Evolutionary conservation across 2,329 filamentous ascomycete species (phyloP), one percentile per base, ranked within the genome.

Genomic region (Botrytis tulipae): DNA sequence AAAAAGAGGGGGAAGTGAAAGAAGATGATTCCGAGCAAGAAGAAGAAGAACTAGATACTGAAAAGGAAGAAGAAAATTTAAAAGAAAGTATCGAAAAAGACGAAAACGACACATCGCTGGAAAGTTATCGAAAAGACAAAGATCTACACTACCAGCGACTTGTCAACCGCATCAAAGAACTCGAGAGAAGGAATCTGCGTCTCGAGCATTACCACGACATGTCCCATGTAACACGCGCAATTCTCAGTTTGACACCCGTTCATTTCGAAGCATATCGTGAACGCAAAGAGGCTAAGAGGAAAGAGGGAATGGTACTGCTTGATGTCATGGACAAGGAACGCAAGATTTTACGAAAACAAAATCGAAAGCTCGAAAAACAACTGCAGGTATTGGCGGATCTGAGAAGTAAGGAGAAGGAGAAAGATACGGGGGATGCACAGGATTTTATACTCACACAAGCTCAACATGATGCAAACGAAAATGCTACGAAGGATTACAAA

Each of bases 251-350:
- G 22, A 69, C 48, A 5, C 66, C 66, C 3, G 37, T 69, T 22
- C 35, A 69, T 18, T 69, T 69, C 48, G 66, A 69, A 59, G 66
- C 66, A 35, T 32, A 57, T 22, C 48, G 66, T 16, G 35, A 69
- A 42, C 66, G 48, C 1, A 69, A 69, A 32, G 66, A 69, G 20
- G 12, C 48, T 10, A 69, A 57, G 48, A 57, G 66, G 18, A 69
- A 69, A 40, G 66, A 69, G 29, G 35, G n/a, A 4, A 14, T 42
- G 35, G 20, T 57, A 32, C 32, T 69, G 22, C 48, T 69, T 4
- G 51, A 69, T 57, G 6, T 69, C 3, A 69, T 57, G n/a, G 29
- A 22, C 0, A 57, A 57, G 51, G 66, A 69, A 44, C 37, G 51
- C 20, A 42, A 57, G 22, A 12, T 29, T 25, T 20, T 69, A 0